A percentile compares a stretch with the other conserved stretches of the same genome.
These are phyloP conservation scores for Tuber microsphaerosporum DNA, from an alignment of 495 filamentous ascomycete species.

Conservation along the genomic window DNA sequence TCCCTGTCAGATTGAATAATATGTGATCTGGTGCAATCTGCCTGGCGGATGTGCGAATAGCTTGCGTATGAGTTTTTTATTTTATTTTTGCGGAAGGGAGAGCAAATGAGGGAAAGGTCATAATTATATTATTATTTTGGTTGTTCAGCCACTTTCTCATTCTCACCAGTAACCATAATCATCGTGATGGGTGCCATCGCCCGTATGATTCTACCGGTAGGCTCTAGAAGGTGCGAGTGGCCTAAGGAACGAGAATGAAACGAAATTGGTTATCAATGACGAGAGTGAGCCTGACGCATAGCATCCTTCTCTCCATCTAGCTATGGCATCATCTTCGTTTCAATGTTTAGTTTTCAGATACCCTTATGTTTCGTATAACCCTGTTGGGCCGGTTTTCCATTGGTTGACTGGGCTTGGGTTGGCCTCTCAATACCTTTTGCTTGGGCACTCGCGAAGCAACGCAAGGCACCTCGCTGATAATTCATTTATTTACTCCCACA, in stretches of 20 bases:
- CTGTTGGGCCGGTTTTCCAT: neutral
- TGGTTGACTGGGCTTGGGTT: neutral
- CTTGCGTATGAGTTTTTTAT: neutral
- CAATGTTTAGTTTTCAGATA: neutral
- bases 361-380: neutral
- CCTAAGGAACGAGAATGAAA: neutral
- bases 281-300: neutral
- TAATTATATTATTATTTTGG: neutral
- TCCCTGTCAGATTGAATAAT: neutral
- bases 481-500: neutral
- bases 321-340: neutral
- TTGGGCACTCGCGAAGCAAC: constrained; percentile 13
- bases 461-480: constrained; percentile 30
- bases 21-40: neutral
- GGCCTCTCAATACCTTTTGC: neutral
- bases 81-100: neutral
- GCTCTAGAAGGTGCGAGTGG: neutral
- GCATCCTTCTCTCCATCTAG: neutral
- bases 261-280: neutral
- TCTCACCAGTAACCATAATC: neutral
- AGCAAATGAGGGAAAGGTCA: neutral
- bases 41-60: neutral
- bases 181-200: neutral
- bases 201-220: neutral
- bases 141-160: neutral